Percentiles rank a stretch among this genome's conserved stretches.
phyloP scores from a whole-genome alignment of 768 basidiomycete species.

The Leucosporidium creatinivorum region DNA sequence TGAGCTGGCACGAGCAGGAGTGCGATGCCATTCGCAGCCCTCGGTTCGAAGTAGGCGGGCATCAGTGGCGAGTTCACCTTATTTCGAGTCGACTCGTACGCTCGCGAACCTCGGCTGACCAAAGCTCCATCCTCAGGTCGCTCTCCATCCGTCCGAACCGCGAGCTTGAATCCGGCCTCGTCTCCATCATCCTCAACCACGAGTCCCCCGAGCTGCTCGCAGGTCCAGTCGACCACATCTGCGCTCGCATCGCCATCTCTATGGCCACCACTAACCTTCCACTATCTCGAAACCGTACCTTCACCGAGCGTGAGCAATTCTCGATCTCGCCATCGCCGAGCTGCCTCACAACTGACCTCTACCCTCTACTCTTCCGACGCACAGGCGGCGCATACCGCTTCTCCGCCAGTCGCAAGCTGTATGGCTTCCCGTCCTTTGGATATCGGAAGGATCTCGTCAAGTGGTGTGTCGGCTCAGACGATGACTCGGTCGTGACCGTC shows the following conservation, averaged over 20 bases:
- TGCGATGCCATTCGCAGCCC: not conserved
- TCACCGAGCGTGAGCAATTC: no score
- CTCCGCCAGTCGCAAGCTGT: no score
- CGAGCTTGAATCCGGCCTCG: not conserved
- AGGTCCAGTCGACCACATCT: not conserved
- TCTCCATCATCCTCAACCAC: not conserved
- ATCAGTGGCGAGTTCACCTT: not conserved
- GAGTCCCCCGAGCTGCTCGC: not conserved
- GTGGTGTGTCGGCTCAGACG: no score
- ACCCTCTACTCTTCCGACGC: no score
- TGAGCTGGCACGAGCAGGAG: not conserved
- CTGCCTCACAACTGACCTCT: no score
- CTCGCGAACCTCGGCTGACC: not conserved
- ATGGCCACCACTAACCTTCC: no score
- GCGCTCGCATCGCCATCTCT: not conserved
- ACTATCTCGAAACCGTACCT: no score
- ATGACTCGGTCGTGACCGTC: no score
- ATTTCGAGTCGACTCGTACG: not conserved
- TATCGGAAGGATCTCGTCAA: no score
- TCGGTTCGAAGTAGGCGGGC: not conserved
- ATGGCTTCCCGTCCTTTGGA: no score
- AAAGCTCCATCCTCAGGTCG: not conserved
- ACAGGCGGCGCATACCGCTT: no score
- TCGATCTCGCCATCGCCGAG: no score
- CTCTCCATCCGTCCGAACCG: not conserved